Evolutionary conservation across 2,329 filamentous ascomycete genomes (phyloP).

Genomic region (Ophiocordyceps sinensis): DNA sequence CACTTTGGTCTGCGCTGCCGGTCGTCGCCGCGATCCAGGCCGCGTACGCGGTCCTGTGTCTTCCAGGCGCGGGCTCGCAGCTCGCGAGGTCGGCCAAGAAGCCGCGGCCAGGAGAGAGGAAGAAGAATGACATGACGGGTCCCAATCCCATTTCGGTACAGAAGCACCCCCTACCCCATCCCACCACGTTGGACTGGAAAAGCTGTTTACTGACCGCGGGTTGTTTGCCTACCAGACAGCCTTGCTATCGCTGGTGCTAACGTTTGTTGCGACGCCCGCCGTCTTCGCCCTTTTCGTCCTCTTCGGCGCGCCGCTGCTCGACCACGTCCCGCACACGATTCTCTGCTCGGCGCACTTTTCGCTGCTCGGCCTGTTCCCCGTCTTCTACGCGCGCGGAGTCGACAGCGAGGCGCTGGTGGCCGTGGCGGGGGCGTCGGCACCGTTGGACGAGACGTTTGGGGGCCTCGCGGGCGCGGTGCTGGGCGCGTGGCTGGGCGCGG

Average conservation of each 20-base stretch:
- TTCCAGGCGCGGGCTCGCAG: conserved; percentile 43
- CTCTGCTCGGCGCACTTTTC: conserved; percentile 73
- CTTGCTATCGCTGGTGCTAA: conserved; percentile 38
- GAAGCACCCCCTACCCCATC: background rate
- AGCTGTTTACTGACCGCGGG: background rate
- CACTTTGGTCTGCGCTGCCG: conserved; percentile 46
- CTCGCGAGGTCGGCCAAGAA: conserved; percentile 29
- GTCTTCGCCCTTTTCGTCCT: conserved; percentile 57
- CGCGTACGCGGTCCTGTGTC: conserved; percentile 45
- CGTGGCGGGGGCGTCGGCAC: conserved; percentile 50
- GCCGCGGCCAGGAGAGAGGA: conserved; percentile 36
- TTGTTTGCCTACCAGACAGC: conserved; percentile 19
- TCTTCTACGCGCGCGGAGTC: conserved; percentile 77
- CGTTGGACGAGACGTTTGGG: conserved; percentile 75
- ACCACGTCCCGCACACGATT: conserved; percentile 63
- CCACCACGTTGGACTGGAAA: background rate
- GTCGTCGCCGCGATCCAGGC: conserved; percentile 51
- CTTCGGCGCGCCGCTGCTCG: conserved; percentile 81
- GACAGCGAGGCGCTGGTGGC: conserved; percentile 56
- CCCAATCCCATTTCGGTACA: conserved; percentile 32
- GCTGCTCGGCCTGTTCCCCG: conserved; percentile 60
- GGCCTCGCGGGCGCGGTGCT: conserved; percentile 62
- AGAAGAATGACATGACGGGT: conserved; percentile 31
- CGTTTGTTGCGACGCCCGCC: conserved; percentile 53
- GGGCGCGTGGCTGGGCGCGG: conserved; percentile 84